A percentile compares a stretch with the other conserved stretches of the same genome.
Evolutionary conservation across 2,329 filamentous ascomycete species (phyloP).

Genomic region (Dryadomyces quercivorus): DNA sequence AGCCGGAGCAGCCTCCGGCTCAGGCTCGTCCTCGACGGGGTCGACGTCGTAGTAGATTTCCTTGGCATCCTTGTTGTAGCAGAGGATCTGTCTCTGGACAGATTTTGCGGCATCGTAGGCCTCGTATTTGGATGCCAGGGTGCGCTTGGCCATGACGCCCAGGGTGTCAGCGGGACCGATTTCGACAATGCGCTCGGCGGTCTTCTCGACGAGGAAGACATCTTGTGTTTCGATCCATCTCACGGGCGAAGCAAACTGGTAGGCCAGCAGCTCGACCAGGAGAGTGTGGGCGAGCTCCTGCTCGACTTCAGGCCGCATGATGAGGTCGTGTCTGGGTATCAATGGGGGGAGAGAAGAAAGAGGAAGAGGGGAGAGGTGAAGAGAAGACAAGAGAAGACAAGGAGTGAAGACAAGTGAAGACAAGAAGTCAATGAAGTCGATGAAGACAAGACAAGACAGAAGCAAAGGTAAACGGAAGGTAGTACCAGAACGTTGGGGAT

Average conservation of each 20-base stretch:
- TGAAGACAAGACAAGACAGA: too few relatives aligned
- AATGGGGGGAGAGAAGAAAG: neutral
- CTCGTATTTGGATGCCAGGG: constrained; percentile 93
- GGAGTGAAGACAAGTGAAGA: too few relatives aligned
- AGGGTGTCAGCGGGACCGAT: constrained; percentile 94
- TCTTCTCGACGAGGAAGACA: constrained; percentile 95
- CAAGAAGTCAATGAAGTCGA: too few relatives aligned
- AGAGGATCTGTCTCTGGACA: constrained; percentile 91
- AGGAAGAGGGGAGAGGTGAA: neutral
- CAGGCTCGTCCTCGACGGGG: constrained; percentile 80
- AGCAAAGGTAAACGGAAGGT: too few relatives aligned
- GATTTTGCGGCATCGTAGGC: constrained; percentile 96
- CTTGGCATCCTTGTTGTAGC: constrained; percentile 98
- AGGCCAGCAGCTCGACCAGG: constrained; percentile 95
- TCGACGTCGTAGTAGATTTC: constrained; percentile 99
- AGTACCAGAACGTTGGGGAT: too few relatives aligned
- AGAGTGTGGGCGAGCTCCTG: constrained; percentile 98
- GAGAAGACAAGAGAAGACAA: too few relatives aligned
- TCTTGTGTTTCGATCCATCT: constrained; percentile 99
- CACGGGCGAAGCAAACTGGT: constrained; percentile 96
- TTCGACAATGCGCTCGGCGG: constrained; percentile 93
- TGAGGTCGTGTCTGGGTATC: constrained; percentile 16
- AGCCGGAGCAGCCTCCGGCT: constrained; percentile 30
- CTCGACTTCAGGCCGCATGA: constrained; percentile 96
- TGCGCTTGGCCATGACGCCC: constrained; percentile 94